phyloP scores from a whole-genome alignment of 345 rosid species.

The Syzygium aromaticum region DNA sequence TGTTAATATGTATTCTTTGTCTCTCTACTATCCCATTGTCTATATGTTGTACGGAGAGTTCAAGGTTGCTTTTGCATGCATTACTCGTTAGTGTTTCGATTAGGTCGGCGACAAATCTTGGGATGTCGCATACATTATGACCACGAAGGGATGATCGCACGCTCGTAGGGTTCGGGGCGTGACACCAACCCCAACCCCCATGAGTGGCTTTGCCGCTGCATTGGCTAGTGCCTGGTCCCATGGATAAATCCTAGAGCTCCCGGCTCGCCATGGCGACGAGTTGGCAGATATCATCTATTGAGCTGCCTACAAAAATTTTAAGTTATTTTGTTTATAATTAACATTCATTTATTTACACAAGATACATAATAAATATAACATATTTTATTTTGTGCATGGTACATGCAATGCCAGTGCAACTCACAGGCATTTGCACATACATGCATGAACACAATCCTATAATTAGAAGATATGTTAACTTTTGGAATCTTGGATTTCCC shows the following conservation, averaged over 20 bases:
- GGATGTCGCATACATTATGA: too few relatives aligned
- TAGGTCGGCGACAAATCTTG: too few relatives aligned
- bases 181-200: neutral
- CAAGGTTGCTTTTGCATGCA: too few relatives aligned
- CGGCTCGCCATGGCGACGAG: neutral
- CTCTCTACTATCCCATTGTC: too few relatives aligned
- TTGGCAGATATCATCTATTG: neutral
- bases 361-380: neutral
- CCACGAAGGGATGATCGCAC: too few relatives aligned
- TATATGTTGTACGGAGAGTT: too few relatives aligned
- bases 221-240: neutral
- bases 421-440: neutral
- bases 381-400: neutral
- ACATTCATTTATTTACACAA: neutral
- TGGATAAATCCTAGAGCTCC: neutral
- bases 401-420: neutral
- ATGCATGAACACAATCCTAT: neutral
- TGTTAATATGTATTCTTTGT: too few relatives aligned
- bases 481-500: neutral
- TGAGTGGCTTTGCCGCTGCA: neutral
- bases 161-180: too few relatives aligned
- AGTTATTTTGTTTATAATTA: too few relatives aligned
- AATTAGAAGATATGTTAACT: neutral
- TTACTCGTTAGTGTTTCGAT: too few relatives aligned
- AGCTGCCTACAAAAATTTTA: neutral